phyloP scores from a whole-genome alignment of 1,284 basidiomycete species.

The Cryptococcus floricola region DNA sequence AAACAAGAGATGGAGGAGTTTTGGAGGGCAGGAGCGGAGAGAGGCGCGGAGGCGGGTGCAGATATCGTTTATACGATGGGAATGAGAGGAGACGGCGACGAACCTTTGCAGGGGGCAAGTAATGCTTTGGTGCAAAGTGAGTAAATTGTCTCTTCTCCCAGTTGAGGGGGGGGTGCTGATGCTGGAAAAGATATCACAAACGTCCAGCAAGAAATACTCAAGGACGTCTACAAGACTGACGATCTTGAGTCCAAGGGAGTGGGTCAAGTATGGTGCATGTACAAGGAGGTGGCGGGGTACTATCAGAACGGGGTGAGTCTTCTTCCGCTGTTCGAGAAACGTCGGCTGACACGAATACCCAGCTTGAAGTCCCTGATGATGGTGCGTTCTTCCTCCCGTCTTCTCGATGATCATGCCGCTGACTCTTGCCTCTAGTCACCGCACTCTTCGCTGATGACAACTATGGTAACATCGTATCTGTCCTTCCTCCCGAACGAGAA shows the following conservation, averaged over 20 bases:
- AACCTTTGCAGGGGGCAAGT: constrained; percentile 27
- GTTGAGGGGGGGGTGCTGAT: neutral
- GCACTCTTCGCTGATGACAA: constrained; percentile 44
- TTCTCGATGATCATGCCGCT: neutral
- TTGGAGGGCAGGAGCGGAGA: constrained; percentile 35
- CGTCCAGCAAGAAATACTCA: constrained; percentile 63
- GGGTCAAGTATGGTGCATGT: constrained; percentile 24
- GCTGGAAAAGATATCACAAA: constrained; percentile 51
- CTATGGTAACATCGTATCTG: constrained; percentile 41
- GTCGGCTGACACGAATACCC: constrained; percentile 35
- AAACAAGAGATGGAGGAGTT: constrained; percentile 21
- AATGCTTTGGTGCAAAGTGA: constrained; percentile 26
- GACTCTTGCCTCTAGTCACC: constrained; percentile 14
- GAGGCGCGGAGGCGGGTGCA: constrained; percentile 25
- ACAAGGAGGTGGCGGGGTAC: constrained; percentile 61
- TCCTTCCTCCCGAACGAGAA: constrained; percentile 54
- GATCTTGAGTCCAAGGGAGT: constrained; percentile 1
- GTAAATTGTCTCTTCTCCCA: neutral
- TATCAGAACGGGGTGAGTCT: constrained; percentile 59
- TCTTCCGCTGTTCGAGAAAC: neutral
- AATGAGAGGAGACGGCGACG: constrained; percentile 40
- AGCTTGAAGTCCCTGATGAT: constrained; percentile 40
- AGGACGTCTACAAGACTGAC: constrained; percentile 54
- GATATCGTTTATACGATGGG: constrained; percentile 37
- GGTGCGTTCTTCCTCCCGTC: constrained; percentile 14